phyloP scores from a whole-genome alignment of 2,329 filamentous ascomycete species.

The Scytalidium lignicola region DNA sequence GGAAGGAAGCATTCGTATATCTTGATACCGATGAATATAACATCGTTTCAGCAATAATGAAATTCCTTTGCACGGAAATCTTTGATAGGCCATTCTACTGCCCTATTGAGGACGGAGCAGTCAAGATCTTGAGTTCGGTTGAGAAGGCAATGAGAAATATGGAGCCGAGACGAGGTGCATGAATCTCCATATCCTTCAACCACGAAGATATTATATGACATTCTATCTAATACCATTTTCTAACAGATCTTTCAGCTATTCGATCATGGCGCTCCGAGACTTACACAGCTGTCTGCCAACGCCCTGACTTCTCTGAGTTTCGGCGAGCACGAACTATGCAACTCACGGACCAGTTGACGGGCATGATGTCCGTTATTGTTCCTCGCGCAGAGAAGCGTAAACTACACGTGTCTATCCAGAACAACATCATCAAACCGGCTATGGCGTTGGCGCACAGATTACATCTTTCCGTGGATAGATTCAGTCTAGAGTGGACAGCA shows the following conservation, averaged over 20 bases:
- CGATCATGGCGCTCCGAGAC: constrained; percentile 11
- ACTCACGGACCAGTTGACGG: constrained; percentile 2
- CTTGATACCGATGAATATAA: constrained; percentile 11
- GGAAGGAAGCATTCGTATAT: constrained; percentile 4
- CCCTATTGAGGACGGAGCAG: constrained; percentile 1
- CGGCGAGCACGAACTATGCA: neutral
- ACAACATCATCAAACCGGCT: constrained; percentile 9
- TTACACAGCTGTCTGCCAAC: constrained; percentile 3
- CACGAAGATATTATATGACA: too few relatives aligned
- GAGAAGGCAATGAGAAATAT: constrained; percentile 9
- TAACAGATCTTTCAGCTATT: constrained; percentile 3
- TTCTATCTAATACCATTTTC: too few relatives aligned
- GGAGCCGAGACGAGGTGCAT: constrained; percentile 7
- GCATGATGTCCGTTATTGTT: constrained; percentile 6
- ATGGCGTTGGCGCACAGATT: constrained; percentile 10
- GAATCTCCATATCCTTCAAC: too few relatives aligned
- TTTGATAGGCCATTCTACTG: constrained; percentile 10
- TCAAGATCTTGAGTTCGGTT: constrained; percentile 6
- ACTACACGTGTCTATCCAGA: constrained; percentile 2
- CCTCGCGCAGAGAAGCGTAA: constrained; percentile 1
- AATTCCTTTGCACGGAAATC: constrained; percentile 5
- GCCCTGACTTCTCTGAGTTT: constrained; percentile 1
- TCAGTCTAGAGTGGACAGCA: constrained; percentile 5
- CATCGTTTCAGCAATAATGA: constrained; percentile 9
- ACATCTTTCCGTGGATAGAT: constrained; percentile 10